Percentiles rank a stretch among this genome's conserved stretches.
Conservation (phyloP, 2,329 filamentous ascomycete species). For the Zopfia rhizophila region DNA sequence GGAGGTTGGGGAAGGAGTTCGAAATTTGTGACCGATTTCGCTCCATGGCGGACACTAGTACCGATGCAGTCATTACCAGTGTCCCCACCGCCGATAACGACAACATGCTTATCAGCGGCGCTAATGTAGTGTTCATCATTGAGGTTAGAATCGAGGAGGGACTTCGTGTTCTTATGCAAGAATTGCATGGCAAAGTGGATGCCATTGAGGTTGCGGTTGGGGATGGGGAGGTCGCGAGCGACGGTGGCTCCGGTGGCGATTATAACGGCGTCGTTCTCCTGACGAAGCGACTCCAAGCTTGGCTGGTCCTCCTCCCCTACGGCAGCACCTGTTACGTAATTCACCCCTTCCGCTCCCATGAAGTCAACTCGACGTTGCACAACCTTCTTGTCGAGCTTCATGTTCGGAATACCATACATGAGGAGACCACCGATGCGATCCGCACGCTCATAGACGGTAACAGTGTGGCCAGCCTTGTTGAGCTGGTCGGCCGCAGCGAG, state of each 20-base stretch:
- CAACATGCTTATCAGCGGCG: conserved; percentile 93
- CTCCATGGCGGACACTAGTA: conserved; percentile 93
- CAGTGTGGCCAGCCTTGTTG: conserved; percentile 87
- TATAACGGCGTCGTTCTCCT: conserved; percentile 82
- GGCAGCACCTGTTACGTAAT: conserved; percentile 79
- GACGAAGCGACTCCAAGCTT: conserved; percentile 76
- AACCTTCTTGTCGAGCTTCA: conserved; percentile 98
- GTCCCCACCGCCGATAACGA: conserved; percentile 97
- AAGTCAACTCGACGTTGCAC: conserved; percentile 96
- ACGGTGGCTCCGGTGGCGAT: conserved; percentile 94
- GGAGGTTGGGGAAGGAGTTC: conserved; percentile 94
- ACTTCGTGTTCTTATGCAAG: conserved; percentile 97
- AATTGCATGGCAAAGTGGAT: conserved; percentile 99
- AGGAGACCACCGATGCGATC: conserved; percentile 91
- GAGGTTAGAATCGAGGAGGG: conserved; percentile 89
- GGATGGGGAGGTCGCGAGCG: conserved; percentile 90
- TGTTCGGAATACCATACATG: conserved; percentile 99
- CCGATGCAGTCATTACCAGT: conserved; percentile 98
- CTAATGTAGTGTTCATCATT: conserved; percentile 88
- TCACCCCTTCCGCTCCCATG: conserved; percentile 88
- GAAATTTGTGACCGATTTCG: conserved; percentile 96
- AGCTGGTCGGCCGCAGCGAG: conserved; percentile 92
- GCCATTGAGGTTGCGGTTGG: conserved; percentile 85
- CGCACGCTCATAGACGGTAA: conserved; percentile 92
- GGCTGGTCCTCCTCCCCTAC: conserved; percentile 80